Base-by-base conservation (phyloP, 2,329 filamentous ascomycete species). In the Colletotrichum theobromicola region DNA sequence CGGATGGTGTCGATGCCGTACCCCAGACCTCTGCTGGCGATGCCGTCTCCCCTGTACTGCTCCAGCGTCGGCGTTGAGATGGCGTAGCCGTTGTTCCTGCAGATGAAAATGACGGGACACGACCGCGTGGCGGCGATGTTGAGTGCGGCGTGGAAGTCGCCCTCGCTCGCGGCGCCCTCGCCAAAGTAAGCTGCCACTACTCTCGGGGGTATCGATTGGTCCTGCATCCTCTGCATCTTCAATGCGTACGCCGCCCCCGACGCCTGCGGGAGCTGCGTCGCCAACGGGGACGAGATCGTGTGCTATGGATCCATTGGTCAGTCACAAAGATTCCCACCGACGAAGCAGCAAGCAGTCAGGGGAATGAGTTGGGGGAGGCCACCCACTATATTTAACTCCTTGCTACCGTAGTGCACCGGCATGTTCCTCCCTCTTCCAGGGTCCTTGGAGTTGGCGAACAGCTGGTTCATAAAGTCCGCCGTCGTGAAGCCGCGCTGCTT, bases 1-100 rank as follows among this genome's bases (percentile, higher is more conserved):
- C 96, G 91, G 76, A 98, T 94, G 1, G 95, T 98, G 78, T 97
- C 95, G 77, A 98, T 98, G n/a, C 95, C 95, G 81, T 98, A 98
- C 0, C 96, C 95, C 12, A 96, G 90, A 26, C 95, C 95, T 37
- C 95, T 91, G 65, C 93, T 95, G 10, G 95, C 95, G 78, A 98
- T 98, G 7, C 95, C 95, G 79, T 98, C 95, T 15, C 95, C 96
- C 2, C 95, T 92, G 82, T 98, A 98, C 80, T 98, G 95, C 79
- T 98, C 96, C 13, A 96, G 87, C 0, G 95, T 98, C 0, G 95
- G 95, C 0, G 95, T 98, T 1, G 93, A 95, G 78, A 98, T 98
- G 24, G 95, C 95, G 81, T 95, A 98, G 2, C 95, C 95, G 81
- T 98, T 98, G 85, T 98, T 98, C 50, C 96, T 91, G 85, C 96